phyloP scores from a whole-genome alignment of 2,329 filamentous ascomycete species.

The Metarhizium anisopliae region DNA sequence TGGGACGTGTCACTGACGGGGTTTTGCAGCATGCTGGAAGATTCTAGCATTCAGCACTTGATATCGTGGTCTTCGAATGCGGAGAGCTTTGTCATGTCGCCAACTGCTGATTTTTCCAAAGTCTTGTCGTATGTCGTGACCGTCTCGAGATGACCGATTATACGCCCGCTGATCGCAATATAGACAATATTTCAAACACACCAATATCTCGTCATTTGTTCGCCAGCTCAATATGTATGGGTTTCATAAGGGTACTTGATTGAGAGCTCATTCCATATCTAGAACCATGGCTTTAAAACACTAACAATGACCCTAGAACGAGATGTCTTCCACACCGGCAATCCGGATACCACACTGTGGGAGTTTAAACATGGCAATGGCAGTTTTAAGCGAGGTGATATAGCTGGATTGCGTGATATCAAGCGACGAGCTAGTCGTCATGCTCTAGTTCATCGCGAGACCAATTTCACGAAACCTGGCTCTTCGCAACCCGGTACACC shows the following conservation, averaged over 20 bases:
- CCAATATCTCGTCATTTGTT: slow-evolving; percentile 97
- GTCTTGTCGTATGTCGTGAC: slow-evolving; percentile 72
- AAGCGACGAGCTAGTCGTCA: slow-evolving; percentile 90
- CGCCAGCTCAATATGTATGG: slow-evolving; percentile 99
- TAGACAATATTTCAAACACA: slow-evolving; percentile 98
- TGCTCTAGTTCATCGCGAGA: slow-evolving; percentile 86
- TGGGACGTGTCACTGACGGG: background rate
- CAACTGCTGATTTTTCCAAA: slow-evolving; percentile 94
- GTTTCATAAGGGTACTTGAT: slow-evolving; percentile 80
- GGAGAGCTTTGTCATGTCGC: slow-evolving; percentile 98
- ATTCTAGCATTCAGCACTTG: slow-evolving; percentile 82
- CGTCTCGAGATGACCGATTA: background rate
- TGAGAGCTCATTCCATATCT: background rate
- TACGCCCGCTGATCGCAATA: slow-evolving; percentile 5
- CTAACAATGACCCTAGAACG: slow-evolving; percentile 55
- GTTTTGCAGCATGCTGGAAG: slow-evolving; percentile 81
- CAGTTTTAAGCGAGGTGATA: slow-evolving; percentile 90
- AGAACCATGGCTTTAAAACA: background rate
- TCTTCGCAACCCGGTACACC: slow-evolving; percentile 77
- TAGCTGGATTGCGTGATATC: slow-evolving; percentile 87
- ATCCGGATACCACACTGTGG: slow-evolving; percentile 89
- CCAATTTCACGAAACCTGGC: slow-evolving; percentile 66
- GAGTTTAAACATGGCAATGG: slow-evolving; percentile 98
- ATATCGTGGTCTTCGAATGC: slow-evolving; percentile 93
- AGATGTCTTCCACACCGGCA: slow-evolving; percentile 94